Conservation (phyloP, 1,284 basidiomycete species). For the Cerioporus squamosus region DNA sequence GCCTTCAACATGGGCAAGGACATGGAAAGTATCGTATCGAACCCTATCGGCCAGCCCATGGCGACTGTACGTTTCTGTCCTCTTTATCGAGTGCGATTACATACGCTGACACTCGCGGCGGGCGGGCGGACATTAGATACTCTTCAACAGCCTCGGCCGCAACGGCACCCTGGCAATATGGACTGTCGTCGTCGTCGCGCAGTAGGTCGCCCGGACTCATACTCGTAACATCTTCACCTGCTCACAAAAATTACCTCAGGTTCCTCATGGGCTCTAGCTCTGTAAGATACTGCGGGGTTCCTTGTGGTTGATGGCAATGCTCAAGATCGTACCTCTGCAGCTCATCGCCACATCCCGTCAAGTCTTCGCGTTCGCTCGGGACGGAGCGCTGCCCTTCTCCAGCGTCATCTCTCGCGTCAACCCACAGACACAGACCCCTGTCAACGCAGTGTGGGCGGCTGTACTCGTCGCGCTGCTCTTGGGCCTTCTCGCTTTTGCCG, state of each 20-base stretch:
- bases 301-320: too few relatives aligned
- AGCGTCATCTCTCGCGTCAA: conserved; percentile 69
- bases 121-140: conserved; percentile 46
- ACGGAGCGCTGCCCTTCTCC: conserved; percentile 76
- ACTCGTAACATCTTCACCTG: neutral
- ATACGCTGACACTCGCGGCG: neutral
- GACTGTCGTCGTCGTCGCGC: conserved; percentile 35
- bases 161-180: conserved; percentile 62
- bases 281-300: conserved; percentile 37
- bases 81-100: neutral
- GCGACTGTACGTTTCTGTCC: conserved; percentile 32
- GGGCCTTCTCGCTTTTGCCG: conserved; percentile 68
- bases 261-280: conserved; percentile 78
- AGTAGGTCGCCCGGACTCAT: conserved; percentile 15
- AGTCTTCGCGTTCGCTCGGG: conserved; percentile 67
- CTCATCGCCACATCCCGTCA: conserved; percentile 47
- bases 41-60: conserved; percentile 74
- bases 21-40: conserved; percentile 55
- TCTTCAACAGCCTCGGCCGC: conserved; percentile 65
- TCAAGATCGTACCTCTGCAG: conserved; percentile 6
- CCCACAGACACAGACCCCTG: conserved; percentile 61
- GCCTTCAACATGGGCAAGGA: conserved; percentile 67
- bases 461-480: conserved; percentile 49
- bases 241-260: conserved; percentile 34
- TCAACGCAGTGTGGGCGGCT: conserved; percentile 66